A percentile compares a stretch with the other conserved stretches of the same genome.
These are phyloP conservation scores for Cyberlindnera bimundalis DNA, from an alignment of 805 yeast species.

Conservation along the genomic window DNA sequence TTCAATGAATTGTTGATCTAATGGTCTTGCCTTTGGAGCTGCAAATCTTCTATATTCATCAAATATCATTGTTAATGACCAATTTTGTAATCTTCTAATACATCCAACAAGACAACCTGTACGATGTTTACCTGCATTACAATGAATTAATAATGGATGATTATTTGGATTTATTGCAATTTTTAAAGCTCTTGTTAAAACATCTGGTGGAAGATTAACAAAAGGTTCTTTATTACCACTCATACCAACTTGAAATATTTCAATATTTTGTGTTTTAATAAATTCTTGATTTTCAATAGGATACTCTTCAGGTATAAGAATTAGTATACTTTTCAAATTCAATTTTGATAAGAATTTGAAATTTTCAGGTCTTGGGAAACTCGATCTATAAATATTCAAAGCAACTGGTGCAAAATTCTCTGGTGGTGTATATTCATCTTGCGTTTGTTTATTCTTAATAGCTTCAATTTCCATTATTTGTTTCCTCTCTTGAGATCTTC, in stretches of 20 bases:
- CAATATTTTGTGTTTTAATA: constrained; percentile 55
- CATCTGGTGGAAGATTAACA: constrained; percentile 65
- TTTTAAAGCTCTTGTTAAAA: constrained; percentile 75
- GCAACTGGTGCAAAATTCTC: constrained; percentile 89
- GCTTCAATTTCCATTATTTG: constrained; percentile 18
- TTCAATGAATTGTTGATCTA: constrained; percentile 95
- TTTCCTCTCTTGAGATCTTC: too few species aligned
- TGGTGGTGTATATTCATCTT: constrained; percentile 52
- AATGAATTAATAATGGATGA: constrained; percentile 90
- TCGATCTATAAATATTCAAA: constrained; percentile 74
- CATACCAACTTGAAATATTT: constrained; percentile 83
- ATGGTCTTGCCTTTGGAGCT: constrained; percentile 89
- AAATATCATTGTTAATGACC: constrained; percentile 92
- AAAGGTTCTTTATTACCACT: constrained; percentile 95
- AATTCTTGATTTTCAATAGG: constrained; percentile 74
- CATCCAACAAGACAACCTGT: constrained; percentile 97
- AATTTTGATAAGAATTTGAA: constrained; percentile 64
- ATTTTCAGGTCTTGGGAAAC: constrained; percentile 86
- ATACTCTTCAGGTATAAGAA: constrained; percentile 88
- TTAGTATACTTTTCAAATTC: constrained; percentile 68
- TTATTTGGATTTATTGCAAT: constrained; percentile 80
- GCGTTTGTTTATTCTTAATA: constrained; percentile 15
- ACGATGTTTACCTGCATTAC: constrained; percentile 95
- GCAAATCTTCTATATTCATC: constrained; percentile 96
- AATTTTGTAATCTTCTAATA: constrained; percentile 78